Conservation (phyloP, 768 basidiomycete genomes). For the Podaxis sp. region DNA sequence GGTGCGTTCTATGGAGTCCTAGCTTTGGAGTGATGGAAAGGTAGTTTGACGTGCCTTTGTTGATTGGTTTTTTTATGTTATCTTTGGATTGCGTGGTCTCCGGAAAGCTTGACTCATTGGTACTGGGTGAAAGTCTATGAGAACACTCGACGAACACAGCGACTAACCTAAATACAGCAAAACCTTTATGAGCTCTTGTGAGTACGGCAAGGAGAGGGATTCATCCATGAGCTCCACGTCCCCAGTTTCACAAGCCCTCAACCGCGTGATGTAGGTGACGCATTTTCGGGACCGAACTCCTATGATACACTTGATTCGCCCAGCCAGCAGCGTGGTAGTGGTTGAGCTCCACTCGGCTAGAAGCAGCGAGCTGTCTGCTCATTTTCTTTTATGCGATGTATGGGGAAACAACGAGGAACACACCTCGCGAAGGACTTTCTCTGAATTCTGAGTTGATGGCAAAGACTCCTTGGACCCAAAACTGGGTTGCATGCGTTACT, state of each 20-base stretch:
- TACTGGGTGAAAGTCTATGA: conserved; percentile 64
- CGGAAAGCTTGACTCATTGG: conserved; percentile 58
- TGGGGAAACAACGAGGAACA: conserved; percentile 17
- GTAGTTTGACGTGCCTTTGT: conserved; percentile 33
- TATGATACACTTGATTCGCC: conserved; percentile 27
- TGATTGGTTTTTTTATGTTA: conserved; percentile 35
- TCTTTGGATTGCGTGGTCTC: conserved; percentile 60
- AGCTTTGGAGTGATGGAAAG: conserved; percentile 74
- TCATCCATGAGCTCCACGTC: conserved; percentile 94
- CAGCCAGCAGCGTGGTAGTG: conserved; percentile 58
- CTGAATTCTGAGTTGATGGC: conserved; percentile 95
- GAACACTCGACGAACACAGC: conserved; percentile 30
- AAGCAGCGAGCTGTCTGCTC: conserved; percentile 24
- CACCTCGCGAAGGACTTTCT: conserved; percentile 94
- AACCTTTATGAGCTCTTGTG: neutral
- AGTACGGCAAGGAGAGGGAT: neutral
- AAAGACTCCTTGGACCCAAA: conserved; percentile 90
- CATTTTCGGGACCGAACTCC: conserved; percentile 27
- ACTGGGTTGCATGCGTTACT: conserved; percentile 68
- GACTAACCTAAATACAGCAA: conserved; percentile 37
- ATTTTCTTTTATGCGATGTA: conserved; percentile 29
- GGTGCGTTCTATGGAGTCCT: conserved; percentile 49
- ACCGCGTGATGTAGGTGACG: conserved; percentile 30
- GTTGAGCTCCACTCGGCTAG: conserved; percentile 87
- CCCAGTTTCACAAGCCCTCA: conserved; percentile 76